Base-by-base conservation (phyloP, 345 rosid genomes). In the Anacardium occidentale region DNA sequence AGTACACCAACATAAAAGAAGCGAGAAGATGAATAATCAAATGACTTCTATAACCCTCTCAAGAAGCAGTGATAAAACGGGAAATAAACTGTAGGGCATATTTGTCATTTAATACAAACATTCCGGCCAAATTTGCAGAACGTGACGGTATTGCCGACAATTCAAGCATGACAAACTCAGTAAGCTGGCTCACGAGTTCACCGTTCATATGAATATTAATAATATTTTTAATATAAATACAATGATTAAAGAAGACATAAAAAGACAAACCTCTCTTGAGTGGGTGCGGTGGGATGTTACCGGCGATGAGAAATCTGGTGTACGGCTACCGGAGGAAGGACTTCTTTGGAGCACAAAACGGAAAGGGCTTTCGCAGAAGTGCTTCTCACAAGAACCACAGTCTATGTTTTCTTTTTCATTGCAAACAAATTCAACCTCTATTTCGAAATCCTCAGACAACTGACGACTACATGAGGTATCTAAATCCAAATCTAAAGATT, bases 291-390 rank as follows among this genome's bases (percentile, higher is more conserved):
- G 97, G 22, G 95, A 89, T 14, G 81, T 73, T 0, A 80, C 79
- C 82, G 97, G 92, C 26, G 98, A 91, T 0, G 86, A 26, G 82
- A 90, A 89, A 54, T 81, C 85, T 63, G 96, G 96, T 24, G 97
- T 88, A 70, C 79, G 77, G 79, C 74, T 71, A 61, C 88, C 88
- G 74, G 85, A 22, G 25, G 87, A 77, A 48, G 95, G 76, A 74
- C 85, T 77, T 64, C 79, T 73, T 62, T 76, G 81, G n/a, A 88
- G 90, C 18, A 83, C 91, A 67, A 90, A 89, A 68, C 79, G 89
- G 21, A 91, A 92, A 75, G 94, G 95, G 77, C 94, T 88, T 57
- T 83, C 95, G 60, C 91, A 80, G 78, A 78, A 84, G 45, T 75
- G 79, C 61, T 75, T 68, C 56, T 85, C 93, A 15, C 26, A 76